Base-by-base conservation (phyloP, 305 asterid genomes). In the Solanum hybrid region DNA sequence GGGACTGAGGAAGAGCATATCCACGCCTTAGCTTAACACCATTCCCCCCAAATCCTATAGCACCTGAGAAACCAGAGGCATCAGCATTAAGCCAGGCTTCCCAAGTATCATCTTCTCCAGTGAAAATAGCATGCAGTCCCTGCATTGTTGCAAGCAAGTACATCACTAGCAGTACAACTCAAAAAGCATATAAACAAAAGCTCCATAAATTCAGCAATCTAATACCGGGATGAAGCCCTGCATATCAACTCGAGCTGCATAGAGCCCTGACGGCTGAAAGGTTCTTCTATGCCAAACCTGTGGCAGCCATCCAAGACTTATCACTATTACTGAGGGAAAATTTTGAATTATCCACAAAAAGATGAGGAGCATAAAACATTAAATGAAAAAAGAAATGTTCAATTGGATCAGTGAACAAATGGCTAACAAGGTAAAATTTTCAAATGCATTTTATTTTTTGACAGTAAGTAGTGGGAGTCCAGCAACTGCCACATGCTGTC, bases 51-150 rank as follows among this genome's bases (percentile, higher is more conserved):
- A 93, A 57, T 89, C 90, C 92, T 89, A 96, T 89, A 89, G 94
- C 92, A 92, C 91, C 88, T 61, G 96, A 93, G 91, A 97, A 91
- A 42, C 98, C 98, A 93, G 99, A 94, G 90, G 96, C 89, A 90
- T 94, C 97, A 88, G 88, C 94, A 94, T 89, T 92, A 90, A 97
- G 93, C 99, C 99, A 97, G 89, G 98, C 99, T 92, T 97, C 99
- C 99, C 99, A 97, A 76, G 99, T 95, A 91, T 94, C 96, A 94
- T 97, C 99, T 92, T 97, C 99, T 89, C 99, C 99, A 36, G 98
- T 97, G 92, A 97, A 97, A 86, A 97, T 97, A 57, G 98, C 98
- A 95, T 96, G 95, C 86, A 97, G 83, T 88, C 99, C 98, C 99
- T 97, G 92, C 91, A 93, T 89, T 87, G 40, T 91, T 92, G 87